Base-by-base conservation (phyloP, 495 filamentous ascomycete genomes). In the Aspergillus egyptiacus region DNA sequence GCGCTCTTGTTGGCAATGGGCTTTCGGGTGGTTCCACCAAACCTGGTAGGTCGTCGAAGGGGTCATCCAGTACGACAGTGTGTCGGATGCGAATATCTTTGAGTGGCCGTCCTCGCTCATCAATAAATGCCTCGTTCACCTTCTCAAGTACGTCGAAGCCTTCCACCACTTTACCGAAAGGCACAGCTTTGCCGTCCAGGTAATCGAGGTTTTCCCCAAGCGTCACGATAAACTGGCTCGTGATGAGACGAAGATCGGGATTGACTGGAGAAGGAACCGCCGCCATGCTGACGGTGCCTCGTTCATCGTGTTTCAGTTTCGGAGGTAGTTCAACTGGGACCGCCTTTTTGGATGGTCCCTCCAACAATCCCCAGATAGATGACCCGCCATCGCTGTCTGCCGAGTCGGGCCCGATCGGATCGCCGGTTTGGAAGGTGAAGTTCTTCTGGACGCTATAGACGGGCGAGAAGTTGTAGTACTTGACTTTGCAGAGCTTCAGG, bases 381-480 rank as follows among this genome's bases (percentile, higher is more conserved):
- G 81, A 84, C 48, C 91, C 91, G 53, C 91, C 91, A 80, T 95
- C 86, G 60, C 89, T 94, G 22, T 86, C 82, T 51, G 78, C 65
- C 37, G 87, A 85, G 52, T 83, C 80, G 5, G 90, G 91, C 6
- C 91, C 91, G 33, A 96, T 77, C 28, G 91, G 91, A 64, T 96
- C 91, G 56, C 91, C 91, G 46, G 91, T 93, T 60, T 96, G 91
- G 67, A 95, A 95, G 46, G 90, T 90, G 70, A 95, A 95, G 63
- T 87, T 81, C 57, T 87, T 87, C 63, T 95, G 91, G 40, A 96
- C 79, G 54, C 81, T 85, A 69, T 94, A 83, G 46, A 96, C 69
- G 28, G 91, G 91, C 23, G 89, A 83, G 64, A 90, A 96, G 73
- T 96, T 96, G 80, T 96, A 96, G 69, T 96, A 96, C 73, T 95